These are phyloP conservation scores for Umbelopsis isabellina DNA, from an alignment of 192 early-diverging fungal genomes.

Conservation along the genomic window DNA sequence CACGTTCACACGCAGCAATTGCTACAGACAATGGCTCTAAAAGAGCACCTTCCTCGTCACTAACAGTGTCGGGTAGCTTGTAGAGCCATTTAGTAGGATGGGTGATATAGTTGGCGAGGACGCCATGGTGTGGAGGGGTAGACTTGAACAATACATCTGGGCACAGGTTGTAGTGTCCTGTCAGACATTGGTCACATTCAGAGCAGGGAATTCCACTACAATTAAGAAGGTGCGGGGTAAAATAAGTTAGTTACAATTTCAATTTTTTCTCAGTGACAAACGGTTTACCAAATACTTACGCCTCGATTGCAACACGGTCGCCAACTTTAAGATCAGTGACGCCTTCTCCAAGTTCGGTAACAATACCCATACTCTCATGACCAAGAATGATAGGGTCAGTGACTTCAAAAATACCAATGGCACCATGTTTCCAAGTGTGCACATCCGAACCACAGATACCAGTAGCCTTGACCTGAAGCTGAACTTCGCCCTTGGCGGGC, in stretches of 20 bases:
- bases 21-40: slow-evolving; percentile 43
- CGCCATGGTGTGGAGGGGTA: slow-evolving; percentile 38
- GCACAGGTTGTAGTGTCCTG: slow-evolving; percentile 40
- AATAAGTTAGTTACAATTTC: neutral
- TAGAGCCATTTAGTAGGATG: slow-evolving; percentile 35
- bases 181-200: slow-evolving; percentile 39
- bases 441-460: slow-evolving; percentile 46
- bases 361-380: slow-evolving; percentile 44
- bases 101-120: slow-evolving; percentile 36
- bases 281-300: slow-evolving; percentile 28
- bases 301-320: slow-evolving; percentile 45
- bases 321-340: slow-evolving; percentile 41
- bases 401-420: slow-evolving; percentile 36
- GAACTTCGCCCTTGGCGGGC: slow-evolving; percentile 31
- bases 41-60: slow-evolving; percentile 39
- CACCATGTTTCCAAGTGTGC: slow-evolving; percentile 40
- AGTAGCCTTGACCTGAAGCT: slow-evolving; percentile 38
- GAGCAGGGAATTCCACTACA: slow-evolving; percentile 41
- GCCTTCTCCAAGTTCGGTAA: slow-evolving; percentile 39
- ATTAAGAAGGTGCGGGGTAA: neutral
- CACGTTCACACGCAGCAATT: slow-evolving; percentile 36
- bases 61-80: slow-evolving; percentile 30
- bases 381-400: slow-evolving; percentile 34
- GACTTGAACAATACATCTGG: slow-evolving; percentile 42
- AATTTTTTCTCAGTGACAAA: neutral